Evolutionary conservation across 257 asterid species (phyloP).

Genomic region (Gentiana dahurica): DNA sequence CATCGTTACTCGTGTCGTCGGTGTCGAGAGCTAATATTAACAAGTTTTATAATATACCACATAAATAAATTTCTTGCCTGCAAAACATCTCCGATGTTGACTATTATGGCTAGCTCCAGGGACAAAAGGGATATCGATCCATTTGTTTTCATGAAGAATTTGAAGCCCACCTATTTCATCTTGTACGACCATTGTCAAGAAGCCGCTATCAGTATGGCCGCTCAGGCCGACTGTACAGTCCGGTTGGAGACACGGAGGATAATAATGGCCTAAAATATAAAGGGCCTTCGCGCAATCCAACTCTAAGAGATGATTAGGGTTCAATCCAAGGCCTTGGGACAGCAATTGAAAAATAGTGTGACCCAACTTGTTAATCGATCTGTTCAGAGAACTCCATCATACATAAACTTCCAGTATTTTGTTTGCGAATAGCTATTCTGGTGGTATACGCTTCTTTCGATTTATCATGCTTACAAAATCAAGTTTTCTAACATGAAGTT

Average conservation of each 20-base stretch:
- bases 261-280: constrained; percentile 15
- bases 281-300: constrained; percentile 17
- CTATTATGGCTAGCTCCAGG: too few relatives aligned
- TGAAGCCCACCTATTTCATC: constrained; percentile 24
- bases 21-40: too few relatives aligned
- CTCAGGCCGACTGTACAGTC: constrained; percentile 17
- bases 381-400: constrained; percentile 4
- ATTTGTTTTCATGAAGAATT: constrained; percentile 15
- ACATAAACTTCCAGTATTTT: too few relatives aligned
- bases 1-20: too few relatives aligned
- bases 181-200: constrained; percentile 16
- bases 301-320: constrained; percentile 12
- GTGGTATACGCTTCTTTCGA: too few relatives aligned
- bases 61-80: too few relatives aligned
- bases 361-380: constrained; percentile 5
- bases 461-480: too few relatives aligned
- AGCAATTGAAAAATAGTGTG: constrained; percentile 8
- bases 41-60: too few relatives aligned
- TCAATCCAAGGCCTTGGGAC: constrained; percentile 17
- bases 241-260: constrained; percentile 19
- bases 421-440: too few relatives aligned
- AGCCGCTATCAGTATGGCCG: constrained; percentile 15
- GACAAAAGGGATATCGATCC: constrained; percentile 16
- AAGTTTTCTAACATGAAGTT: too few relatives aligned
- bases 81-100: too few relatives aligned